These are phyloP conservation scores for Cercophora samala DNA, from an alignment of 495 filamentous ascomycete species.

Conservation along the genomic window DNA sequence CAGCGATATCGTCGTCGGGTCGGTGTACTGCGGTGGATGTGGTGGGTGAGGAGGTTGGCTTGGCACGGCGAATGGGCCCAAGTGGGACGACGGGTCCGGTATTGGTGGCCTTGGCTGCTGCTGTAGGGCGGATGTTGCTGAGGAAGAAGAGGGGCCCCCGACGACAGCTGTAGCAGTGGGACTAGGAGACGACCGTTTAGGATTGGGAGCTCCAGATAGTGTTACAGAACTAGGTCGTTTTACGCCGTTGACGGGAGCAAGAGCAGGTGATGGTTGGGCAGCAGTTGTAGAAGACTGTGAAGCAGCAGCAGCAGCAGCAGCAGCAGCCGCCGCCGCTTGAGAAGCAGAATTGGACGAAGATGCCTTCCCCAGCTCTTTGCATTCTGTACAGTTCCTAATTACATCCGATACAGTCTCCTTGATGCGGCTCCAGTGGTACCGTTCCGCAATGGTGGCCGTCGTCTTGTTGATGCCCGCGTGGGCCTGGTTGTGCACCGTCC, in stretches of 20 bases:
- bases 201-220: slow-evolving; percentile 21
- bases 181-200: slow-evolving; percentile 33
- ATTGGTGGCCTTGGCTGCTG: slow-evolving; percentile 5
- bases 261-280: not conserved
- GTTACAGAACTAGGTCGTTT: slow-evolving; percentile 28
- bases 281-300: not conserved
- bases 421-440: slow-evolving; percentile 97
- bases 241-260: slow-evolving; percentile 17
- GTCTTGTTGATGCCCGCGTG: slow-evolving; percentile 99
- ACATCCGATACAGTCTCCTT: slow-evolving; percentile 95
- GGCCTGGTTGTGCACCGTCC: slow-evolving; percentile 65
- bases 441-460: slow-evolving; percentile 87
- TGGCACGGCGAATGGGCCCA: slow-evolving; percentile 27
- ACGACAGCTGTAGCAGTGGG: slow-evolving; percentile 15
- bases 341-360: no score
- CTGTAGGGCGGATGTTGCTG: slow-evolving; percentile 25
- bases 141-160: slow-evolving; percentile 4
- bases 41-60: slow-evolving; percentile 18
- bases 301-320: slow-evolving; percentile 13
- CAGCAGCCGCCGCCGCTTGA: slow-evolving; percentile 21
- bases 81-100: slow-evolving; percentile 24
- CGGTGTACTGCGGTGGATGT: slow-evolving; percentile 34
- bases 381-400: slow-evolving; percentile 87
- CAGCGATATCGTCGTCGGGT: slow-evolving; percentile 35
- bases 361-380: slow-evolving; percentile 73